A percentile compares a stretch with the other conserved stretches of the same genome.
These are phyloP conservation scores for Thinopyrum elongatum DNA, from an alignment of 176 grass and related monocot species.

Conservation along the genomic window DNA sequence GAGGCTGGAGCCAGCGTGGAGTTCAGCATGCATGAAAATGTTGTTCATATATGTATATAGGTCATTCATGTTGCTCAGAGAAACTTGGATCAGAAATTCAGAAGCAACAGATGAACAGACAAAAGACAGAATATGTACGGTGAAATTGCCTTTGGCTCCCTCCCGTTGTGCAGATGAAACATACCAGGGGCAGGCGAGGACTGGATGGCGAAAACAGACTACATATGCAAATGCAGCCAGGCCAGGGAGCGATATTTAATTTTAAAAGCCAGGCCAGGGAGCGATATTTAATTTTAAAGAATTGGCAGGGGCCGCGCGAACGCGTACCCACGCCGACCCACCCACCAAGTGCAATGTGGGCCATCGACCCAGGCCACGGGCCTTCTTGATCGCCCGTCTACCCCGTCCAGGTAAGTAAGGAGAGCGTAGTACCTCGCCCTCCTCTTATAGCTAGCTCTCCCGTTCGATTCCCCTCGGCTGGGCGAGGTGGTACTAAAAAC, in stretches of 20 bases:
- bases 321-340: constrained; percentile 38
- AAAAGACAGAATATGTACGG: no score
- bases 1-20: no score
- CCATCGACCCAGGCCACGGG: not conserved
- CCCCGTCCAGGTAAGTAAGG: constrained; percentile 47
- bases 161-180: no score
- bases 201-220: no score
- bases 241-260: not conserved
- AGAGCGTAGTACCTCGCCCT: rapidly evolving
- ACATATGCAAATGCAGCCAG: not conserved
- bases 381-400: constrained; percentile 24
- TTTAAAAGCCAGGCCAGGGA: not conserved
- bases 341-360: constrained; percentile 36
- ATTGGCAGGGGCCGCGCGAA: constrained; percentile 35
- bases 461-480: not conserved
- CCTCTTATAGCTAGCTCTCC: not conserved
- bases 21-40: no score
- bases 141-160: no score
- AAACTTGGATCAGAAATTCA: no score
- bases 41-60: no score
- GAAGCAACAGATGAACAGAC: no score
- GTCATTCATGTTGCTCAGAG: no score
- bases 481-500: not conserved
- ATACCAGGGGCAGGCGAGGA: no score
- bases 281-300: not conserved